These are phyloP conservation scores for Mortierella sp. DNA, from an alignment of 371 early-diverging fungal species.

Conservation along the genomic window DNA sequence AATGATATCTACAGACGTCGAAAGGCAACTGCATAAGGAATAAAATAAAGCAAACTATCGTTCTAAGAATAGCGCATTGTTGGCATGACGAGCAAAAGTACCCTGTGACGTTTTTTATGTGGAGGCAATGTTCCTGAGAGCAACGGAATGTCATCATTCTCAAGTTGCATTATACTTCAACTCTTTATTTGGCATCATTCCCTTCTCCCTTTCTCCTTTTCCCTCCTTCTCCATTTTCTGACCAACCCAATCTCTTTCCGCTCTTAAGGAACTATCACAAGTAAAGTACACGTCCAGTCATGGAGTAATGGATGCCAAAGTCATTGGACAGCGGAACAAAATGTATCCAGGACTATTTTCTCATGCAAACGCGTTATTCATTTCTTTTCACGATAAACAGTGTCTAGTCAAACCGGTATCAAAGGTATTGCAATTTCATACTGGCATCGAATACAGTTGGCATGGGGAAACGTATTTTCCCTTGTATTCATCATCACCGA, in stretches of 20 bases:
- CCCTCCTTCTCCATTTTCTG: background rate
- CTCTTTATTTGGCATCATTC: background rate
- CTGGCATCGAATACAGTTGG: slow-evolving; percentile 1
- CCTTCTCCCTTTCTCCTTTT: background rate
- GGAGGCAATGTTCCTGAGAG: slow-evolving; percentile 1
- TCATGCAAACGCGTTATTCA: slow-evolving; percentile 2
- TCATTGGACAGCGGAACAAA: background rate
- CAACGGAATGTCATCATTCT: slow-evolving; percentile 9
- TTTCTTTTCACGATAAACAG: slow-evolving; percentile 16
- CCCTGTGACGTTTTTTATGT: slow-evolving; percentile 4
- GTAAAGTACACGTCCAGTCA: slow-evolving; percentile 10
- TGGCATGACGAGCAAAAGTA: background rate
- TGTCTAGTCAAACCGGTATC: slow-evolving; percentile 56
- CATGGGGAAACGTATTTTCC: background rate
- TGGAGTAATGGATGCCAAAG: background rate
- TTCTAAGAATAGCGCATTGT: too few species aligned
- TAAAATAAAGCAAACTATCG: too few species aligned
- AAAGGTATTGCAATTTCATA: slow-evolving; percentile 30
- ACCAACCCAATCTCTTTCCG: background rate
- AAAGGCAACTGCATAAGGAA: too few species aligned
- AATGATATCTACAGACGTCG: background rate
- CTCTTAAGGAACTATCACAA: slow-evolving; percentile 9
- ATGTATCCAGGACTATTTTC: background rate
- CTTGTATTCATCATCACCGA: background rate
- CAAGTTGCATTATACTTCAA: background rate